Percentiles rank a stretch among this genome's conserved stretches.
phyloP scores from a whole-genome alignment of 2,329 filamentous ascomycete genomes.

The Ophiobolus disseminans region DNA sequence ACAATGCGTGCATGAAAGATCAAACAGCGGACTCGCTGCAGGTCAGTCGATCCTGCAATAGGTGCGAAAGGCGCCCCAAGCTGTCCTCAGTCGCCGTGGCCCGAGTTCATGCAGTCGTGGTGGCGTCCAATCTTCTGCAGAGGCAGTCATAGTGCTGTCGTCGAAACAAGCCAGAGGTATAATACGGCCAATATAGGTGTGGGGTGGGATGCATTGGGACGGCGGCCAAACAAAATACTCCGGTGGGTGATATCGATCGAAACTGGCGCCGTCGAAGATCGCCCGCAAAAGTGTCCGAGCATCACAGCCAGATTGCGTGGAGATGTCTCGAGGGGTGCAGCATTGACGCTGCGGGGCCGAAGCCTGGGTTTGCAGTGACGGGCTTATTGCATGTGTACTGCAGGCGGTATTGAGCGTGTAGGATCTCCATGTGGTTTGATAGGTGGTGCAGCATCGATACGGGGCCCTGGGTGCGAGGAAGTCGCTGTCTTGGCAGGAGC shows the following conservation, averaged over 20 bases:
- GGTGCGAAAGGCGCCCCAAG: constrained; percentile 22
- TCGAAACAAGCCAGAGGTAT: constrained; percentile 32
- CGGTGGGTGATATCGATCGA: constrained; percentile 43
- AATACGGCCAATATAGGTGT: constrained; percentile 29
- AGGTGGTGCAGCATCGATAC: constrained; percentile 3
- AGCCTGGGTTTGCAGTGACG: constrained; percentile 33
- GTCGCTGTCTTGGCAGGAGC: constrained; percentile 6
- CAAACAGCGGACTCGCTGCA: constrained; percentile 39
- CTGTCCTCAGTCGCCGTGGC: constrained; percentile 24
- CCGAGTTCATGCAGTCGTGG: constrained; percentile 27
- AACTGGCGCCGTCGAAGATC: constrained; percentile 44
- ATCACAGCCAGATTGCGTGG: constrained; percentile 36
- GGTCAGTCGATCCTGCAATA: constrained; percentile 26
- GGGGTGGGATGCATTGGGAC: constrained; percentile 27
- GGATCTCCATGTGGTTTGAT: neutral
- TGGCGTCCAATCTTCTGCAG: constrained; percentile 35
- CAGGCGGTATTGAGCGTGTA: neutral
- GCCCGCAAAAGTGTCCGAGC: constrained; percentile 46
- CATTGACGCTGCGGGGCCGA: constrained; percentile 39
- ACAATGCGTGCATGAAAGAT: constrained; percentile 21
- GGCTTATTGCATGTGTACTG: constrained; percentile 26
- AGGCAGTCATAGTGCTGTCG: constrained; percentile 29
- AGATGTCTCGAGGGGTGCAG: constrained; percentile 23
- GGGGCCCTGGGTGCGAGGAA: constrained; percentile 1
- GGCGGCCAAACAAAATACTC: constrained; percentile 45